Evolutionary conservation across 1,284 basidiomycete species (phyloP), one percentile per base, ranked within the genome.

Genomic region (Gomphus bonarii): DNA sequence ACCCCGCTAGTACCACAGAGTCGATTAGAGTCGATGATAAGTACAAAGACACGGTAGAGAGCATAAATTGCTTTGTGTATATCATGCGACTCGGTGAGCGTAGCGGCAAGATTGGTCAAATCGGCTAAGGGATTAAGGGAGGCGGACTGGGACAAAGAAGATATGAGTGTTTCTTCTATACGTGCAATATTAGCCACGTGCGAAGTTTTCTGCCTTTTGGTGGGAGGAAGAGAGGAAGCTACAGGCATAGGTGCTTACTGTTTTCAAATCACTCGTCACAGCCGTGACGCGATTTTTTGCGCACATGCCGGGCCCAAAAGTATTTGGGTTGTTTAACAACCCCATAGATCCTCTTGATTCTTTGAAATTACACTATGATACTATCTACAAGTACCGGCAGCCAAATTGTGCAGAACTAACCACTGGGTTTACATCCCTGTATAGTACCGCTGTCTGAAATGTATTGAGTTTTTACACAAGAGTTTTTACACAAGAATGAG

Each of bases 101-200:
- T 16, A 1, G 59, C 47, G 36, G 78, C 75, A 36, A 89, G 70
- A 14, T 81, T 72, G 55, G 93, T 68, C 7, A 97, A 80, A 66
- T 93, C 88, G 6, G 83, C 80, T 20, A 95, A 75, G 1, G 84
- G 74, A 66, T 97, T 97, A 43, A 95, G 76, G 20, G 91, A 88
- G 36, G 73, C 67, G 57, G 82, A 80, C 18, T 71, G 63, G 20
- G 73, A 65, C 3, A 80, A 69, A 0, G 85, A 81, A 3, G 67
- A 56, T 0, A 71, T 76, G 18, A 88, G 66, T 40, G 72, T 68
- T 38, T 71, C 66, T 66, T 89, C 86, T 12, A 85, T 69, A 18
- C 64, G 61, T 22, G 16, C 55, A 36, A 63, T 55, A 18, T 35
- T 35, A 16, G 53, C n/a, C 22, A 30, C 22, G 36, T 57, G 33